phyloP scores from a whole-genome alignment of 352 stramenopile species.

The Globisporangium uncinulatum region DNA sequence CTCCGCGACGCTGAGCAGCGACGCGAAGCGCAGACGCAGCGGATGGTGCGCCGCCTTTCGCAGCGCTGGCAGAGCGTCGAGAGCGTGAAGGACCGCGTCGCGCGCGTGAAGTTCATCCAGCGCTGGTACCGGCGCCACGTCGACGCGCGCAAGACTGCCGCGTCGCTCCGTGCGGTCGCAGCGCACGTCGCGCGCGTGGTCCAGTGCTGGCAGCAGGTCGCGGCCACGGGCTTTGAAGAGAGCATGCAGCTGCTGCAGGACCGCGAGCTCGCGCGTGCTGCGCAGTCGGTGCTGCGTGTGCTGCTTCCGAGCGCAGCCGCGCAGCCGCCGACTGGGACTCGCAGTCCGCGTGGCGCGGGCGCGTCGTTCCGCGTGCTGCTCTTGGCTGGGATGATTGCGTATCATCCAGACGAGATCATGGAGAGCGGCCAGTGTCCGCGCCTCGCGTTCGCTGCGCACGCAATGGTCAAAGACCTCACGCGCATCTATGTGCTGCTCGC shows the following conservation, averaged over 20 bases:
- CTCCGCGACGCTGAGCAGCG: conserved; percentile 40
- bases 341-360: neutral
- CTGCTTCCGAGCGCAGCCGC: conserved; percentile 24
- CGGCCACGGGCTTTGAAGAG: conserved; percentile 33
- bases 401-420: conserved; percentile 63
- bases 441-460: conserved; percentile 38
- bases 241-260: conserved; percentile 67
- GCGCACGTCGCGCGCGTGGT: conserved; percentile 34
- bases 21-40: conserved; percentile 46
- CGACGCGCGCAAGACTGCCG: conserved; percentile 32
- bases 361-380: conserved; percentile 59
- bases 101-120: conserved; percentile 66
- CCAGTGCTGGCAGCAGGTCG: conserved; percentile 36
- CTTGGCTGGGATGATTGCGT: conserved; percentile 71
- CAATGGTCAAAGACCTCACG: conserved; percentile 33
- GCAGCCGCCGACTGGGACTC: conserved; percentile 5
- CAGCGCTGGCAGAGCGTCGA: conserved; percentile 67
- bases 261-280: conserved; percentile 37
- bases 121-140: conserved; percentile 59
- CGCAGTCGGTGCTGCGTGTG: conserved; percentile 47
- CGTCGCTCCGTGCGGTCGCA: conserved; percentile 27
- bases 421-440: conserved; percentile 31
- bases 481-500: conserved; percentile 27
- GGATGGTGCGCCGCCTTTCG: conserved; percentile 40
- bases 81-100: conserved; percentile 55